These are phyloP conservation scores for Russula abietina DNA, from an alignment of 768 basidiomycete species.

Conservation along the genomic window DNA sequence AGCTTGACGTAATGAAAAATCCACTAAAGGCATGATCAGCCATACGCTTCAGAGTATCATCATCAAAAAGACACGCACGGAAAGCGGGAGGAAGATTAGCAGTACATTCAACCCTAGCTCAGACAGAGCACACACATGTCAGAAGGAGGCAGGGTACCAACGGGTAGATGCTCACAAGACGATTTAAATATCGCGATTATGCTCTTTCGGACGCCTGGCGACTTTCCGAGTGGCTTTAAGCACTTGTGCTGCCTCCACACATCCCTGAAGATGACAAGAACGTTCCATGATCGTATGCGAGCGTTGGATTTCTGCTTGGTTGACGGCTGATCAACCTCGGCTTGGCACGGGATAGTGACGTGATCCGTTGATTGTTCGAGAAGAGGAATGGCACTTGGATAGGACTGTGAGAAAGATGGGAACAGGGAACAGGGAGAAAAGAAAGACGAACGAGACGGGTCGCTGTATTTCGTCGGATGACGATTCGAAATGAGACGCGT, in stretches of 20 bases:
- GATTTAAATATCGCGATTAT: constrained; percentile 47
- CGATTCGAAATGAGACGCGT: background rate
- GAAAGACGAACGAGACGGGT: constrained; percentile 2
- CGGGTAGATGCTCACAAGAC: constrained; percentile 44
- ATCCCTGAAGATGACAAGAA: too few species aligned
- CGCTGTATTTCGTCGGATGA: constrained; percentile 6
- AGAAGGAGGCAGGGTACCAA: background rate
- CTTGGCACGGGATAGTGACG: too few species aligned
- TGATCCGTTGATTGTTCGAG: background rate
- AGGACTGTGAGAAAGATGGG: background rate
- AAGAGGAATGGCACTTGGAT: background rate
- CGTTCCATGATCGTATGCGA: background rate
- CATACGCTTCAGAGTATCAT: constrained; percentile 9
- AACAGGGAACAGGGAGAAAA: background rate
- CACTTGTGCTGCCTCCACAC: constrained; percentile 16
- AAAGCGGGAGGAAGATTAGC: constrained; percentile 64
- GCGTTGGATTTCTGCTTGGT: background rate
- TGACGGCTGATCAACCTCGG: background rate
- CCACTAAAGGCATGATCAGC: constrained; percentile 47
- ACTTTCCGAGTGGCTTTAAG: constrained; percentile 32
- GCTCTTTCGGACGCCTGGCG: constrained; percentile 46
- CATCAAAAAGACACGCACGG: constrained; percentile 37
- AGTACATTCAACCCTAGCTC: constrained; percentile 61
- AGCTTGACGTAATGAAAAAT: constrained; percentile 55
- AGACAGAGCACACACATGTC: constrained; percentile 1